Conservation (phyloP, 768 basidiomycete genomes). For the Coprinellus micaceus region DNA sequence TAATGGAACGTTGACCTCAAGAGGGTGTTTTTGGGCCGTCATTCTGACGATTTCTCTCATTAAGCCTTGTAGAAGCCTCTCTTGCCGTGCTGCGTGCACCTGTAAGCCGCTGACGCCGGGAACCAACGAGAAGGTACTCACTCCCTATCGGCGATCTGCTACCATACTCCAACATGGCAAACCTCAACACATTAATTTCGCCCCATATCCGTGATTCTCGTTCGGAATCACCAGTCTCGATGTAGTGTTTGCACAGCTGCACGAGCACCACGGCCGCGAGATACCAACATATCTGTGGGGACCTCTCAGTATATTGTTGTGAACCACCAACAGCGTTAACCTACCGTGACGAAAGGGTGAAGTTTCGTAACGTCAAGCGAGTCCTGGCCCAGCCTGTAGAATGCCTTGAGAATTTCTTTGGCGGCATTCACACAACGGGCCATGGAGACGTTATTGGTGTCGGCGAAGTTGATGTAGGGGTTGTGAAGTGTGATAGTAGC, state of each 20-base stretch:
- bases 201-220: conserved; percentile 81
- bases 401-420: conserved; percentile 67
- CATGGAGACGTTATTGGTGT: conserved; percentile 63
- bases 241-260: conserved; percentile 82
- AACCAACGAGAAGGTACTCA: conserved; percentile 34
- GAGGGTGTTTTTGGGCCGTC: conserved; percentile 75
- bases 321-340: conserved; percentile 19
- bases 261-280: conserved; percentile 84
- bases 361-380: conserved; percentile 76
- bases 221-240: conserved; percentile 72
- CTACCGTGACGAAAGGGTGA: conserved; percentile 78
- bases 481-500: conserved; percentile 87
- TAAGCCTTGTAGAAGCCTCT: conserved; percentile 73
- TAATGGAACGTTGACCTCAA: conserved; percentile 75
- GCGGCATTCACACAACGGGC: conserved; percentile 73
- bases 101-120: neutral
- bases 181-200: conserved; percentile 79
- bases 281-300: conserved; percentile 80
- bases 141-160: conserved; percentile 78
- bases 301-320: conserved; percentile 1
- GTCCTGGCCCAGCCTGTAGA: conserved; percentile 75
- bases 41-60: conserved; percentile 84
- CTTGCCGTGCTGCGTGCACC: conserved; percentile 65
- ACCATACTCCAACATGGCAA: conserved; percentile 83
- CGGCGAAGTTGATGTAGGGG: conserved; percentile 72